phyloP scores from a whole-genome alignment of 371 early-diverging fungal genomes.

The Mitosporidium daphniae region DNA sequence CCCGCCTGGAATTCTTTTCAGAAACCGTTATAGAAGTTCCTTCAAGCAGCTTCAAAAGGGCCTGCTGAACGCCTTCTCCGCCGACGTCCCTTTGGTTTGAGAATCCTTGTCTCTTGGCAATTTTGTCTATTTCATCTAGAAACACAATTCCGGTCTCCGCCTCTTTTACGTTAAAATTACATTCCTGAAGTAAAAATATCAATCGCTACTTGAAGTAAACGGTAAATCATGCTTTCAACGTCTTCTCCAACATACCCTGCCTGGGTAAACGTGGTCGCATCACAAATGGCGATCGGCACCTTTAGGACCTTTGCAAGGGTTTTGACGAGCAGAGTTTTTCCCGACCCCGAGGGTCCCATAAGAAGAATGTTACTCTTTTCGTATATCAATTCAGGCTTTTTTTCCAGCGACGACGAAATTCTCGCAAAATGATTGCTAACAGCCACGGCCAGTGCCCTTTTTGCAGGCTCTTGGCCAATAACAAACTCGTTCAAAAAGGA shows the following conservation, averaged over 20 bases:
- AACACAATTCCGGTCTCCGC: constrained; percentile 61
- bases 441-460: constrained; percentile 36
- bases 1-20: constrained; percentile 23
- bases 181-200: constrained; percentile 11
- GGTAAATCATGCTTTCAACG: constrained; percentile 41
- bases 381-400: constrained; percentile 10
- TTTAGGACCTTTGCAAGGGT: constrained; percentile 40
- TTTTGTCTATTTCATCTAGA: constrained; percentile 46
- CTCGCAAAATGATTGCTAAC: constrained; percentile 30
- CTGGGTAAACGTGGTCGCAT: constrained; percentile 58
- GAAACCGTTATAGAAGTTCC: constrained; percentile 43
- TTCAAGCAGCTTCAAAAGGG: constrained; percentile 42
- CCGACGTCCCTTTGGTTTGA: constrained; percentile 22
- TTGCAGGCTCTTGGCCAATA: constrained; percentile 45
- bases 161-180: constrained; percentile 37
- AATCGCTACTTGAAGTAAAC: constrained; percentile 22
- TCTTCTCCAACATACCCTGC: constrained; percentile 76
- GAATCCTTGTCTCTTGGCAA: constrained; percentile 12
- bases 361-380: constrained; percentile 57
- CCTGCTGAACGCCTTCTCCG: constrained; percentile 67
- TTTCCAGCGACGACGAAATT: constrained; percentile 2
- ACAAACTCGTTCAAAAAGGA: constrained; percentile 42
- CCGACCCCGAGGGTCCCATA: constrained; percentile 19
- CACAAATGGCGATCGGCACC: constrained; percentile 60
- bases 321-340: constrained; percentile 40